Evolutionary conservation across 1,284 basidiomycete genomes (phyloP).

Genomic region (Sporisorium scitamineum): DNA sequence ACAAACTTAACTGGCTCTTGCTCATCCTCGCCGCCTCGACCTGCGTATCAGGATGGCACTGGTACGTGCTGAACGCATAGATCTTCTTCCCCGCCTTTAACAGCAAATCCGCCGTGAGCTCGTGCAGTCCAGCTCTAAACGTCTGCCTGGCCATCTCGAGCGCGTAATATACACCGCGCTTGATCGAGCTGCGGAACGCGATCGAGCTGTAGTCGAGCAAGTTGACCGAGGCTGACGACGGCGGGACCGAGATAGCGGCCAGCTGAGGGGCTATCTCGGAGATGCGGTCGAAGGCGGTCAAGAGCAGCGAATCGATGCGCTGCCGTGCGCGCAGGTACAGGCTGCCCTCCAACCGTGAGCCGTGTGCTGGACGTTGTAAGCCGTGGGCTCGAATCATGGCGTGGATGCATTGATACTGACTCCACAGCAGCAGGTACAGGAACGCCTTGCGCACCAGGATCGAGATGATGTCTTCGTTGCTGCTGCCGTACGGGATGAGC

Average conservation of each 20-base stretch:
- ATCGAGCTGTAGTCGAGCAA: conserved; percentile 45
- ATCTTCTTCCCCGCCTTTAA: conserved; percentile 33
- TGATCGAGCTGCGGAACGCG: conserved; percentile 39
- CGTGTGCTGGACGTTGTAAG: conserved; percentile 25
- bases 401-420: conserved; percentile 40
- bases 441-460: conserved; percentile 42
- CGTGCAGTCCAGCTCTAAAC: conserved; percentile 29
- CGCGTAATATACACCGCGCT: conserved; percentile 31
- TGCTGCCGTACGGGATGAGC: conserved; percentile 31
- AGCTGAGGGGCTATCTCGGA: conserved; percentile 36
- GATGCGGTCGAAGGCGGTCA: conserved; percentile 33
- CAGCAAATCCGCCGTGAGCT: conserved; percentile 41
- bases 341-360: conserved; percentile 19
- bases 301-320: conserved; percentile 29
- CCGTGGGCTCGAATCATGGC: conserved; percentile 32
- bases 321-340: conserved; percentile 34
- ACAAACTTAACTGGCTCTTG: conserved; percentile 19
- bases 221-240: conserved; percentile 25
- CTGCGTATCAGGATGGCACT: conserved; percentile 38
- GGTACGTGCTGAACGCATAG: conserved; percentile 44
- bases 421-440: conserved; percentile 31
- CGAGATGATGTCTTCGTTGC: conserved; percentile 37
- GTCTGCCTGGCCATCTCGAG: conserved; percentile 44
- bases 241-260: conserved; percentile 30
- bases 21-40: conserved; percentile 33